Base-by-base conservation (phyloP, 2,329 filamentous ascomycete genomes). In the Pseudogymnoascus sp. region DNA sequence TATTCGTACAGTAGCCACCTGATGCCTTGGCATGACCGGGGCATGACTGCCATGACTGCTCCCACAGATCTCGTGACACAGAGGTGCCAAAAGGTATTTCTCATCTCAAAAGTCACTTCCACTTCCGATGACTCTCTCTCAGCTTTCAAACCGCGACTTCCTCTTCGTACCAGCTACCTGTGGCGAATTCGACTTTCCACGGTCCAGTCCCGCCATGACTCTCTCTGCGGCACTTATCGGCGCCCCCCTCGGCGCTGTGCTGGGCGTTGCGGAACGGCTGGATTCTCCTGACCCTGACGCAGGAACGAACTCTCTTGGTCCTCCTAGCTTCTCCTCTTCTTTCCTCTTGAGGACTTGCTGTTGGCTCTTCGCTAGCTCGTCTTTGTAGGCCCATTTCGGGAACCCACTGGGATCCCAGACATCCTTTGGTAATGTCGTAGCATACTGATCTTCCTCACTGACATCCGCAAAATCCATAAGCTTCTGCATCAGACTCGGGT, bases 401-500 rank as follows among this genome's bases (percentile, higher is more conserved):
- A 88, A 83, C 3, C 69, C 77, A 1, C 71, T 71, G 1, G 85
- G 83, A 67, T 88, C 78, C 84, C 85, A 89, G 5, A 86, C 67
- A 2, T 82, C 80, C 1, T 73, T 69, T 1, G 80, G 71, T 54
- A 88, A 71, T 1, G 86, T 86, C 5, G 86, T 90, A 34, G 78
- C 79, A 73, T 93, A 92, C 75, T 90, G 86, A 23, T 80, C 81
- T 60, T 79, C 76, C 37, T 78, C 76, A 37, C 75, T 77, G 21
- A 86, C 79, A 3, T 80, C 83, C 12, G 87, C 86, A 76, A 91
- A 93, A 23, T 79, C 80, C 77, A 91, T 80, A 63, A 93, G 78
- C 75, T 90, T 91, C 66, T 88, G 85, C 74, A 86, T 83, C 62
- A 93, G 77, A 45, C 82, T 83, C 2, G 90, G 90, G 71, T 93